Evolutionary conservation across 202 grass and related monocot species (phyloP).

Genomic region (Panicum hallii): DNA sequence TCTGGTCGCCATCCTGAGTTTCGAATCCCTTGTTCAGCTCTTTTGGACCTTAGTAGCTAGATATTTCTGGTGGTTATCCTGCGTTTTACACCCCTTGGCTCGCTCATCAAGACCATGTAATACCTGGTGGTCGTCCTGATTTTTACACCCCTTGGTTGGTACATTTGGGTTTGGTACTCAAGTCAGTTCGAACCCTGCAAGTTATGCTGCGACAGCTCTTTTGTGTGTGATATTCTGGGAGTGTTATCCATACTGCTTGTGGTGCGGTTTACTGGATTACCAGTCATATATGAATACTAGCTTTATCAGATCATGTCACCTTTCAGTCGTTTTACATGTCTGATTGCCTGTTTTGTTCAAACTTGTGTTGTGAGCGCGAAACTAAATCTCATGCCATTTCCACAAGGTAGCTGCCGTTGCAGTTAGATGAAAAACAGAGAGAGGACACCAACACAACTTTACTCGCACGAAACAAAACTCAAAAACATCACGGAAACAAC

Average conservation of each 20-base stretch:
- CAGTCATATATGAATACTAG: neutral
- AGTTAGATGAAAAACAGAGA: neutral
- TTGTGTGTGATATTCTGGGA: neutral
- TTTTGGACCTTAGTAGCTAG: neutral
- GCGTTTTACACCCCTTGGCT: neutral
- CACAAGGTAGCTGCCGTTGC: neutral
- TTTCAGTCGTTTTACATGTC: neutral
- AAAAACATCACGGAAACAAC: neutral
- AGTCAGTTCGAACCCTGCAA: neutral
- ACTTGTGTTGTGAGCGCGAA: no score
- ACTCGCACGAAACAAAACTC: neutral
- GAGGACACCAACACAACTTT: neutral
- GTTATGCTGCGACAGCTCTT: neutral
- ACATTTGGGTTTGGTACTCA: neutral
- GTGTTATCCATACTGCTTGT: neutral
- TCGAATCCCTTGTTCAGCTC: neutral
- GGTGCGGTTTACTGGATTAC: neutral
- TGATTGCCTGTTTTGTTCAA: neutral
- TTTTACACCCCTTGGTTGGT: neutral
- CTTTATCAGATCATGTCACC: neutral
- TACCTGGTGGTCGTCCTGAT: conserved; percentile 15
- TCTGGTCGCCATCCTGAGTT: conserved; percentile 4
- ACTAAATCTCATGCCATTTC: neutral
- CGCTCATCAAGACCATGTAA: neutral
- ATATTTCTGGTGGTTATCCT: conserved; percentile 20